Conservation (phyloP, 1,284 basidiomycete genomes). For the Moesziomyces parantarcticus region DNA sequence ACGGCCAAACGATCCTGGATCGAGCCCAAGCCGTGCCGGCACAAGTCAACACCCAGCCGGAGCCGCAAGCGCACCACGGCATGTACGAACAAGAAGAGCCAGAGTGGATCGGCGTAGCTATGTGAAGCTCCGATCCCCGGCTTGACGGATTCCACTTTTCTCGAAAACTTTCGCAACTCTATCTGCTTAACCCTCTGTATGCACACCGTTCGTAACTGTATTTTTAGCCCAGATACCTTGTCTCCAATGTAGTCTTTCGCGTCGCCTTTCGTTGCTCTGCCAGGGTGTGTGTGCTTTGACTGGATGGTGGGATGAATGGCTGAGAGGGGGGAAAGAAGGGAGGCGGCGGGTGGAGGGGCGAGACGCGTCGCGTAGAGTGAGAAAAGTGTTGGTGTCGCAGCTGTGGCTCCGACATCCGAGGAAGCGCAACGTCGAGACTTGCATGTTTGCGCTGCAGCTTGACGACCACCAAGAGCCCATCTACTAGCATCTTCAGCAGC, state of each 20-base stretch:
- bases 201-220: slow-evolving; percentile 8
- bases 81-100: slow-evolving; percentile 22
- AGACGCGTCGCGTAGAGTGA: slow-evolving; percentile 46
- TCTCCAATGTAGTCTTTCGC: slow-evolving; percentile 3
- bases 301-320: too few species aligned
- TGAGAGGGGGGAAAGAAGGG: background rate
- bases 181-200: slow-evolving; percentile 4
- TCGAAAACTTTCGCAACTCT: background rate
- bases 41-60: slow-evolving; percentile 3
- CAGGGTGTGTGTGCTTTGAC: too few species aligned
- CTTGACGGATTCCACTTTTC: too few species aligned
- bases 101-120: slow-evolving; percentile 46
- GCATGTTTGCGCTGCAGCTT: background rate
- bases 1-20: slow-evolving; percentile 18
- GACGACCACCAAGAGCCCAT: background rate
- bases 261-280: background rate
- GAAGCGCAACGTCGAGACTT: background rate
- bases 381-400: slow-evolving; percentile 21
- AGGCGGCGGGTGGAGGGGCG: background rate
- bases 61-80: slow-evolving; percentile 1
- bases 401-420: slow-evolving; percentile 30
- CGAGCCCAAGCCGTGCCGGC: slow-evolving; percentile 7
- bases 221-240: slow-evolving; percentile 9
- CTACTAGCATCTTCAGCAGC: background rate
- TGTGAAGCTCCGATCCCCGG: slow-evolving; percentile 23